phyloP scores from a whole-genome alignment of 176 grass and related monocot species.

The Carex scoparia region DNA sequence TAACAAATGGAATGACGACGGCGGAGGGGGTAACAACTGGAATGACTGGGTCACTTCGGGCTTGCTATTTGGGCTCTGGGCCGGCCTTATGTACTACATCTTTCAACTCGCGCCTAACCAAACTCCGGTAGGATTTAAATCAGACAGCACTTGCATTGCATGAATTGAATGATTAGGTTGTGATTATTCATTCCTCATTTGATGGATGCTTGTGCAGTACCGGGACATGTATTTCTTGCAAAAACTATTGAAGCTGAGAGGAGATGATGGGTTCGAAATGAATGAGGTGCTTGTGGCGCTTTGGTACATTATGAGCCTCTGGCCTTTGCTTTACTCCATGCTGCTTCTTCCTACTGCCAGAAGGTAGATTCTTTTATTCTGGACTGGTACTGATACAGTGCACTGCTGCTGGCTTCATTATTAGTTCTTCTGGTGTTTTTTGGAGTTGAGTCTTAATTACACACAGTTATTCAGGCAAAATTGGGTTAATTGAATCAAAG shows the following conservation, averaged over 20 bases:
- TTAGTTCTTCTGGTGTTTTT: not conserved
- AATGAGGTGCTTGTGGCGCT: slow-evolving; percentile 74
- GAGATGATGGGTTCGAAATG: slow-evolving; percentile 82
- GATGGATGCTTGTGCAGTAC: slow-evolving; percentile 47
- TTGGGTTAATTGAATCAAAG: not conserved
- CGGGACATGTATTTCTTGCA: slow-evolving; percentile 74
- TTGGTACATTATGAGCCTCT: slow-evolving; percentile 89
- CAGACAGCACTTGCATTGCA: not conserved
- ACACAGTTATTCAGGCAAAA: not conserved
- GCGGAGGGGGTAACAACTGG: slow-evolving; percentile 11
- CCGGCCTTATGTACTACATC: slow-evolving; percentile 79
- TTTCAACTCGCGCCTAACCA: slow-evolving; percentile 73
- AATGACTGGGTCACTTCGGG: slow-evolving; percentile 57
- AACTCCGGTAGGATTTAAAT: slow-evolving; percentile 53
- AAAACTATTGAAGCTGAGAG: slow-evolving; percentile 71
- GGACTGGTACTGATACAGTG: not conserved
- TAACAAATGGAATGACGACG: slow-evolving; percentile 1
- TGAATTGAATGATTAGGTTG: not conserved
- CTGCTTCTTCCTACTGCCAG: slow-evolving; percentile 63
- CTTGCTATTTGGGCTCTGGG: slow-evolving; percentile 77
- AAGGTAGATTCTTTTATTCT: slow-evolving; percentile 41
- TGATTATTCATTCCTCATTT: not conserved
- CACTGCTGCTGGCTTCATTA: not conserved
- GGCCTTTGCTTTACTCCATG: slow-evolving; percentile 87
- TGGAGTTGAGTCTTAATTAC: not conserved